Base-by-base conservation (phyloP, 2,329 filamentous ascomycete genomes). In the Phoma sp. region DNA sequence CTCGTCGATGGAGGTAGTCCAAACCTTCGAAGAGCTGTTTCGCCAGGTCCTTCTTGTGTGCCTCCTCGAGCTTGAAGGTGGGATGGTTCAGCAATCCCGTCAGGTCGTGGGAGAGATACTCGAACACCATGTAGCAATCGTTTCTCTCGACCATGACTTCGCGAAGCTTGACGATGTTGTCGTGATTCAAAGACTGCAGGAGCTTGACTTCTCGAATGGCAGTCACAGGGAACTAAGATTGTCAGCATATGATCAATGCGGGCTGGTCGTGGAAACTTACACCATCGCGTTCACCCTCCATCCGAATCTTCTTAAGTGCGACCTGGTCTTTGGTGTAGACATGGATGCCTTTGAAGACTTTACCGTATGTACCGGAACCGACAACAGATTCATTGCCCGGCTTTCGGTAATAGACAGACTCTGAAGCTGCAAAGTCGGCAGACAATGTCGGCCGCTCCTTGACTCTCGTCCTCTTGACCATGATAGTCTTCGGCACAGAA, bases 111-210 rank as follows among this genome's bases (percentile, higher is more conserved):
- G 95, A 93, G 29, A 98, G 83, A 71, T 99, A 99, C 74, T 99
- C 95, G 62, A 99, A 99, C 3, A 99, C 95, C 95, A 99, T 99
- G 77, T 96, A 99, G 74, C 95, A 99, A 75, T 98, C 93, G 64
- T 98, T 98, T 71, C 89, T 90, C 77, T 99, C 95, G 2, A 99
- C 95, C 95, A 99, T 99, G 62, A 96, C 91, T 77, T 96, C 92
- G 61, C 90, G 86, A 14, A 96, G 79, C 36, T 87, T 86, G 52
- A 96, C 91, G 45, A 96, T 87, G 67, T 96, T 96, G 55, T 82
- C 78, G 67, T 96, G 91, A 59, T 88, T 87, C 22, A 96, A 81
- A 3, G 90, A 93, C 70, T 96, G 91, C n/a, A 96, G 81, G 23
- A 96, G 80, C 73, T 96, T 96, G 79, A 96, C 93, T 74, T 96